Conservation (phyloP, 352 stramenopile genomes). For the Peronosclerospora sorghi region DNA sequence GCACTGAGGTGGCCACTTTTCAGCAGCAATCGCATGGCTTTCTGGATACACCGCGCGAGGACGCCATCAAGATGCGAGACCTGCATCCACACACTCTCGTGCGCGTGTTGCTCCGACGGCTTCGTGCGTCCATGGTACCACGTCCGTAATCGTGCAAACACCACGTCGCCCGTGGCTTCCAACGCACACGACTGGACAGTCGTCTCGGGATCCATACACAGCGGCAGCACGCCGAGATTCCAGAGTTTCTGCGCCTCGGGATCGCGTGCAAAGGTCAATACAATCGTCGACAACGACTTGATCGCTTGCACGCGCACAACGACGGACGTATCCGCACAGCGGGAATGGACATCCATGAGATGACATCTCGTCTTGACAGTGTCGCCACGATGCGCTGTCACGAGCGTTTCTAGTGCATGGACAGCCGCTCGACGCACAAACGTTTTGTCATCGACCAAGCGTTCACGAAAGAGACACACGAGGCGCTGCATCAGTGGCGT, state of each 20-base stretch:
- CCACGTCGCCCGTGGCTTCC: slow-evolving; percentile 39
- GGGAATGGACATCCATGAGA: slow-evolving; percentile 65
- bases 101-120: slow-evolving; percentile 10
- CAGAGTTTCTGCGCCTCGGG: slow-evolving; percentile 68
- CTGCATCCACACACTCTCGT: slow-evolving; percentile 47
- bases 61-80: slow-evolving; percentile 66
- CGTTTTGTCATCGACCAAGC: slow-evolving; percentile 71
- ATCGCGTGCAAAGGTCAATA: slow-evolving; percentile 62
- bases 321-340: slow-evolving; percentile 65
- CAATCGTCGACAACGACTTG: slow-evolving; percentile 65
- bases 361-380: slow-evolving; percentile 46
- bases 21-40: slow-evolving; percentile 53
- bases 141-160: slow-evolving; percentile 54
- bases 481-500: slow-evolving; percentile 56
- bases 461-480: slow-evolving; percentile 61
- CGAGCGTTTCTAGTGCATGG: slow-evolving; percentile 63
- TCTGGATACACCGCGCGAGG: slow-evolving; percentile 66
- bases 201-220: slow-evolving; percentile 70
- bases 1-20: slow-evolving; percentile 52
- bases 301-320: slow-evolving; percentile 73
- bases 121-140: slow-evolving; percentile 45
- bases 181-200: slow-evolving; percentile 59
- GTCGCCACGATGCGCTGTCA: slow-evolving; percentile 35
- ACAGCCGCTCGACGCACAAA: slow-evolving; percentile 72
- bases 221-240: slow-evolving; percentile 73